phyloP scores from a whole-genome alignment of 352 stramenopile species.

The Paralagenidium karlingii region DNA sequence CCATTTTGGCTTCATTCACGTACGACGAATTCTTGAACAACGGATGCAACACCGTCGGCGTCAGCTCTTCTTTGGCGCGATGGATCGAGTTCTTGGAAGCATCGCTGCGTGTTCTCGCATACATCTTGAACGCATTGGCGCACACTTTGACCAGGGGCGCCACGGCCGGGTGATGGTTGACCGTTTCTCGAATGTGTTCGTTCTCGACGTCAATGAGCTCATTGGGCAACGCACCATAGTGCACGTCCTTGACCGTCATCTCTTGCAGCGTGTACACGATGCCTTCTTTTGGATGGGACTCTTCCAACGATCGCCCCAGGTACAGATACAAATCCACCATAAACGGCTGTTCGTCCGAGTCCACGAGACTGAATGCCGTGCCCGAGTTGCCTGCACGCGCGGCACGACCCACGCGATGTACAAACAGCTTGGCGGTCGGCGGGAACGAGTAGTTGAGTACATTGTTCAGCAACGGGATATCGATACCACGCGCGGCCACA shows the following conservation, averaged over 20 bases:
- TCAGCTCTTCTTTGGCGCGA: conserved; percentile 86
- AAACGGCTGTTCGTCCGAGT: conserved; percentile 97
- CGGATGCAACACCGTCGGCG: conserved; percentile 85
- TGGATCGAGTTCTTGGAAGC: conserved; percentile 92
- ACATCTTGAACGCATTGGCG: conserved; percentile 97
- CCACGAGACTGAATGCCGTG: conserved; percentile 94
- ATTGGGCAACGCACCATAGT: conserved; percentile 97
- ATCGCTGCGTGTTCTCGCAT: conserved; percentile 90
- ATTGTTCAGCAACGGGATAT: conserved; percentile 95
- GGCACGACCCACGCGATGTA: conserved; percentile 94
- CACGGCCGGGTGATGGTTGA: conserved; percentile 70
- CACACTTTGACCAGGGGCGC: conserved; percentile 82
- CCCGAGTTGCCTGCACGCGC: conserved; percentile 91
- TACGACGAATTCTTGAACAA: conserved; percentile 80
- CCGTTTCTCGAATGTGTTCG: conserved; percentile 87
- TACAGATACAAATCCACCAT: conserved; percentile 98
- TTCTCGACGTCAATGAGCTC: conserved; percentile 92
- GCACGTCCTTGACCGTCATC: conserved; percentile 94
- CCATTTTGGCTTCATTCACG: conserved; percentile 74
- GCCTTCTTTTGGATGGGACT: conserved; percentile 41
- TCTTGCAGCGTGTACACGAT: conserved; percentile 82
- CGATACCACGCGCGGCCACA: conserved; percentile 89
- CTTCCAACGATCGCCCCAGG: conserved; percentile 79
- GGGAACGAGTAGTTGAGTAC: conserved; percentile 95
- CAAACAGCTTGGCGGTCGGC: conserved; percentile 88